Base-by-base conservation (phyloP, 2,329 filamentous ascomycete species). In the Chalaropsis ovoidea region DNA sequence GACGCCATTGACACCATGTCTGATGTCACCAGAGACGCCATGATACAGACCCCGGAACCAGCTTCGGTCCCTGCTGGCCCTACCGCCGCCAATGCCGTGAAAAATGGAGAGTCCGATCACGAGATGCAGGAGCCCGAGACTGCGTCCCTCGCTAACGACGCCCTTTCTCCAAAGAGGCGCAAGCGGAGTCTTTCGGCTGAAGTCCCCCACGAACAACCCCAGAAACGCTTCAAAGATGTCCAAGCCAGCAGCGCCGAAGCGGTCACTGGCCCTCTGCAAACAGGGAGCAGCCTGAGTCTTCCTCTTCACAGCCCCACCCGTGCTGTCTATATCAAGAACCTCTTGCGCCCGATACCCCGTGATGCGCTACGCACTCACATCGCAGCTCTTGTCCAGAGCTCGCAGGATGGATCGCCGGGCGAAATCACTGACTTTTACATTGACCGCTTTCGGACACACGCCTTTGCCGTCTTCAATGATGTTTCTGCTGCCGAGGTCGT, bases 371-470 rank as follows among this genome's bases (percentile, higher is more conserved):
- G 83, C 70, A 79, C 82, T 1, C 85, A 96, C 72, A 79, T 97
- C 3, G 73, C 82, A 54, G 77, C 81, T 6, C 81, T 96, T 49
- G 89, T 90, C 1, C 80, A 85, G 2, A 79, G 85, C 0, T 78
- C 82, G 0, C 77, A 77, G 31, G 74, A 77, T 22, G 74, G 79
- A 2, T 74, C 79, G 1, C 78, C 85, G 62, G 73, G 81, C 5
- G 78, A 82, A 43, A 78, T 96, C 47, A 75, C 81, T 22, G 78
- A 83, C 31, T 90, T 95, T 72, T 90, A 89, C 72, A 80, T 97
- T 47, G 93, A 97, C 73, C 80, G 81, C 41, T 89, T 97, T 71
- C 87, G 89, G 69, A 95, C 92, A 0, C 94, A 99, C 74, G 90
- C 90, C 8, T 89, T 96, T 72, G 87, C 87, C 45, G 78, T 83